Evolutionary conservation across 257 asterid species (phyloP), one percentile per base, ranked within the genome.

Genomic region (Rehmannia glutinosa): DNA sequence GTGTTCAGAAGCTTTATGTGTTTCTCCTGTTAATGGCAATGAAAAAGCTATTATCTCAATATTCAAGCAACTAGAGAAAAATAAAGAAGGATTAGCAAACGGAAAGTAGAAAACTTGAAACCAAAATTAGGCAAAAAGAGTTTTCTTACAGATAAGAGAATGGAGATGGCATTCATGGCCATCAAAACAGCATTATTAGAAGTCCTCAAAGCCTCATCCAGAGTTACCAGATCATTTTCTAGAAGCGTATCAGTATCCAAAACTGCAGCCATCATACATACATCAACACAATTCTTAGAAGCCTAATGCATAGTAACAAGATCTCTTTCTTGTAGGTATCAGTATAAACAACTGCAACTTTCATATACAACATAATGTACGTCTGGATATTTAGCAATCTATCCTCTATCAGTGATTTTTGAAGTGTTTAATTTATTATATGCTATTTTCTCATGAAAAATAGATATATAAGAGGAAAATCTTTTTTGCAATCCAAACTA

Each of bases 201-300:
- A 67, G 95, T 83, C 81, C 76, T 90, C 72, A 86, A 68, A 58
- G 99, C 97, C 84, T 93, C 99, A 68, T 93, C 99, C 70, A 93
- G 82, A 45, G 99, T 93, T 47, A 93, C 87, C 74, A 88, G 73
- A 78, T 93, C 97, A 80, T 85, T 90, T 50, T 87, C 87, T 19
- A 93, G 88, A 73, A 93, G 97, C 17, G 84, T 70, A 74, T 93
- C 94, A 70, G 99, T 90, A 64, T 93, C 97, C 76, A 93, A 82
- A 81, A 80, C 99, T 93, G 95, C 86, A 81, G 47, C 66, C 71
- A 55, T 46, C 68, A 74, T 47, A 59, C 58, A 68, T 41, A 53
- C 62, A 82, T 20, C 33, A 67, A 60, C 36, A 71, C 50, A 76
- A 28, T 79, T 72, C 35, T 73, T 77, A 65, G 81, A n/a, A 32